These are phyloP conservation scores for Aspergillus sclerotiicarbonarius DNA, from an alignment of 495 filamentous ascomycete genomes.

Conservation along the genomic window DNA sequence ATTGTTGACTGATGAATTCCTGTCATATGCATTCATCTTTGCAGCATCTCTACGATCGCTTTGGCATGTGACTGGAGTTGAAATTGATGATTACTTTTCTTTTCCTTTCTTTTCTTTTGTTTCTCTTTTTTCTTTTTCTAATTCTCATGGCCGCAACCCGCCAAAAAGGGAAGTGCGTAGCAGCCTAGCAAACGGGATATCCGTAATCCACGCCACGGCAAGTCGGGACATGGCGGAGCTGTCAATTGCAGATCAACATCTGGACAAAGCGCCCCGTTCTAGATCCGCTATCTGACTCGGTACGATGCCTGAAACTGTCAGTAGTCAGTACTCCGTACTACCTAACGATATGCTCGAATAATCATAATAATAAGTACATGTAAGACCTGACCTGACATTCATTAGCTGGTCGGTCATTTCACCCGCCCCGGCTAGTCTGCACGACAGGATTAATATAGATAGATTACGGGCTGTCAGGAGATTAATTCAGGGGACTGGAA, in stretches of 20 bases:
- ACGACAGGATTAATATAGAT: too few relatives aligned
- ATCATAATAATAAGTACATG: too few relatives aligned
- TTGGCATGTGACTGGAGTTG: background rate
- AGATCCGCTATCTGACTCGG: too few relatives aligned
- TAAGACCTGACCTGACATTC: background rate
- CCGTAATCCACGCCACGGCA: background rate
- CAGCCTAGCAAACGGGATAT: background rate
- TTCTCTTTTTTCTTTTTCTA: background rate
- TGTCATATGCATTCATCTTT: background rate
- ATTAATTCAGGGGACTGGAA: background rate
- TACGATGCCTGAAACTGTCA: too few relatives aligned
- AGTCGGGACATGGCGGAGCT: background rate
- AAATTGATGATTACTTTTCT: background rate
- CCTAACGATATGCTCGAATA: too few relatives aligned
- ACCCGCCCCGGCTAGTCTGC: background rate
- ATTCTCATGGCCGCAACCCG: too few relatives aligned
- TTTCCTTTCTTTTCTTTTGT: background rate
- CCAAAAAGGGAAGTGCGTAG: too few relatives aligned
- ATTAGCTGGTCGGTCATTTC: background rate
- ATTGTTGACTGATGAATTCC: background rate
- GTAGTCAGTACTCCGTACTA: too few relatives aligned
- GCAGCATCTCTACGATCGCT: background rate
- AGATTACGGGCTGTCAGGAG: background rate
- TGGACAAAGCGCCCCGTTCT: constrained; percentile 4
- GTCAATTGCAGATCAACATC: background rate